Conservation (phyloP, 306 rosid genomes). For the Quercus gilva region DNA sequence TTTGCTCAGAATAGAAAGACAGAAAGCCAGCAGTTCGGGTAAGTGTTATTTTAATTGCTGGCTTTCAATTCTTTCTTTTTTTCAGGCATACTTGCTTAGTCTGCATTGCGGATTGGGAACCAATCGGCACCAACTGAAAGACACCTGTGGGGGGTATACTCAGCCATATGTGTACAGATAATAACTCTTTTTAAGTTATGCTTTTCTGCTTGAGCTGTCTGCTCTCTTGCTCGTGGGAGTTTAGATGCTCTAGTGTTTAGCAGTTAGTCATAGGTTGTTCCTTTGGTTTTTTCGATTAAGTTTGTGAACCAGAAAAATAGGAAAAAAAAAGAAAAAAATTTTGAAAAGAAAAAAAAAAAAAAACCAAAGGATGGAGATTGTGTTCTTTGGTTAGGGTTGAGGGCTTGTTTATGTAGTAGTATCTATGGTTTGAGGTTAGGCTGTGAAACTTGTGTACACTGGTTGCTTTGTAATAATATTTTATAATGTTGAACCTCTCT, state of each 20-base stretch:
- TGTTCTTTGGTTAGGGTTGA: not conserved
- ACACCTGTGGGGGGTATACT: not conserved
- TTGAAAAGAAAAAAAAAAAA: not conserved
- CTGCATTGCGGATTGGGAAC: constrained; percentile 24
- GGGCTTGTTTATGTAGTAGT: not conserved
- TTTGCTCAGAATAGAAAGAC: constrained; percentile 2
- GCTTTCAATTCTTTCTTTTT: constrained; percentile 55
- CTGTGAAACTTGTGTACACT: not conserved
- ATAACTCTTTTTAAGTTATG: not conserved
- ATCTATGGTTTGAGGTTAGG: not conserved
- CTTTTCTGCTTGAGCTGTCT: not conserved
- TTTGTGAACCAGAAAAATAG: not conserved
- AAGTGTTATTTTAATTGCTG: constrained; percentile 72
- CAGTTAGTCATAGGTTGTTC: not conserved
- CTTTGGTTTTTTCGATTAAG: not conserved
- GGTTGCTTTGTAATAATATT: not conserved
- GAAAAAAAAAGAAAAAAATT: not conserved
- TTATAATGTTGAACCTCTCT: not conserved
- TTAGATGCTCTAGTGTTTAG: not conserved
- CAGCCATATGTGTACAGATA: constrained; percentile 26
- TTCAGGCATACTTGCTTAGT: constrained; percentile 47
- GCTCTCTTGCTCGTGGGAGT: not conserved
- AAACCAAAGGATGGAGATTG: not conserved
- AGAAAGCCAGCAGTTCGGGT: constrained; percentile 72
- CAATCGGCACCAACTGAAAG: constrained; percentile 18